Conservation (phyloP, 1,284 basidiomycete genomes). For the Cryptococcus hybrid region DNA sequence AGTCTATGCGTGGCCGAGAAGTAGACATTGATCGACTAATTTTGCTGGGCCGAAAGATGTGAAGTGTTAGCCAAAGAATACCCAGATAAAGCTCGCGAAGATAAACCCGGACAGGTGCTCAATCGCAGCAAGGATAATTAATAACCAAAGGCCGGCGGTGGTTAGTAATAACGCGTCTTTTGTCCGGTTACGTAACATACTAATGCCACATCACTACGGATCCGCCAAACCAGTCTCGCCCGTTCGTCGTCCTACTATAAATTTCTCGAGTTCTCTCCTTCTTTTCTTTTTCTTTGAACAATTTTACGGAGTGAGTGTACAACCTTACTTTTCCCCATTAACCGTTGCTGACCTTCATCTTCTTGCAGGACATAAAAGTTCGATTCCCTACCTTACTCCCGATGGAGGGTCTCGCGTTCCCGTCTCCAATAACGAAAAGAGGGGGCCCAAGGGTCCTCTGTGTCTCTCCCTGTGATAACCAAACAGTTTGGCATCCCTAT, state of each 20-base stretch:
- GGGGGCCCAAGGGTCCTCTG: neutral
- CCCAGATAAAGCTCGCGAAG: too few relatives aligned
- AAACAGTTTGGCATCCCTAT: slow-evolving; percentile 22
- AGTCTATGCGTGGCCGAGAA: slow-evolving; percentile 24
- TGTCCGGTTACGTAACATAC: neutral
- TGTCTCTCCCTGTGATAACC: slow-evolving; percentile 37
- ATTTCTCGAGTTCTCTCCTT: slow-evolving; percentile 3
- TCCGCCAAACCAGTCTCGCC: neutral
- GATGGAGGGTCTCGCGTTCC: slow-evolving; percentile 50
- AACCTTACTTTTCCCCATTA: neutral
- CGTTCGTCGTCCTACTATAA: too few relatives aligned
- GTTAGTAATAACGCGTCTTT: too few relatives aligned
- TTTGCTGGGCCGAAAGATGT: too few relatives aligned
- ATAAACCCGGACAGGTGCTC: neutral
- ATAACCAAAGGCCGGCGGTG: too few relatives aligned
- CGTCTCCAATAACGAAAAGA: slow-evolving; percentile 43
- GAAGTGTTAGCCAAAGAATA: too few relatives aligned
- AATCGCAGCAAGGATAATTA: too few relatives aligned
- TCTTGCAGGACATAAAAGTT: slow-evolving; percentile 46
- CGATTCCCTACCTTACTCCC: slow-evolving; percentile 46
- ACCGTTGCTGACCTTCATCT: neutral
- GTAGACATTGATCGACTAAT: slow-evolving; percentile 6
- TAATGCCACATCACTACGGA: slow-evolving; percentile 5
- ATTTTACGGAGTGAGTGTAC: slow-evolving; percentile 28
- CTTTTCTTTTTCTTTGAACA: slow-evolving; percentile 10